A percentile compares a stretch with the other conserved stretches of the same genome.
Conservation (phyloP, 2,329 filamentous ascomycete genomes). For the Rhynchosporium secalis region DNA sequence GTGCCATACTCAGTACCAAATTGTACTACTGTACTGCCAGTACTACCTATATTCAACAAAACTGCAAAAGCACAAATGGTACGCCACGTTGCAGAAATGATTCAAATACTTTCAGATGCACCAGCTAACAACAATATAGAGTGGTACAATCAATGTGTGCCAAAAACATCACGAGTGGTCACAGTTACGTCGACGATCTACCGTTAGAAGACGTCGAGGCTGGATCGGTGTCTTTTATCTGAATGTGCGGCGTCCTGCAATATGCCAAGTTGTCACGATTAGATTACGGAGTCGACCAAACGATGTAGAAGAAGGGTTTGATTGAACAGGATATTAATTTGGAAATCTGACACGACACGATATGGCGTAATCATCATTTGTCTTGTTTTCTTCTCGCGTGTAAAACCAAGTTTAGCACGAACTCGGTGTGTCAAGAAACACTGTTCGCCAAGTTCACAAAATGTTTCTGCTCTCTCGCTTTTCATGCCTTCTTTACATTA, state of each 20-base stretch:
- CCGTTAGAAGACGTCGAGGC: not conserved
- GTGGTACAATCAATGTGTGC: constrained; percentile 21
- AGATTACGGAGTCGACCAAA: not conserved
- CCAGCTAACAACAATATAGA: constrained; percentile 1
- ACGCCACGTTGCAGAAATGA: not conserved
- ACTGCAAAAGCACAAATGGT: constrained; percentile 21
- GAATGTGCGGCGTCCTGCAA: not conserved
- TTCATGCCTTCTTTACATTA: not conserved
- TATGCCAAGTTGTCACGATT: not conserved
- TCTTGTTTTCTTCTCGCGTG: not conserved
- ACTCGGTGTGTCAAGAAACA: not conserved
- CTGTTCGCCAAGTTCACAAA: not conserved
- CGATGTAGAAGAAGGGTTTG: not conserved
- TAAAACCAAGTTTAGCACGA: constrained; percentile 9
- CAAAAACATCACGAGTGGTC: constrained; percentile 11
- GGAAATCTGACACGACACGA: constrained; percentile 1
- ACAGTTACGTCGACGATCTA: constrained; percentile 19
- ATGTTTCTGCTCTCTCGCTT: not conserved
- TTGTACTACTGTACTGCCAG: too few species aligned
- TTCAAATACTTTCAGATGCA: too few species aligned
- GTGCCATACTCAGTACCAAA: too few species aligned
- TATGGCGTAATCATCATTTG: not conserved
- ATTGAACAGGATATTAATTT: not conserved
- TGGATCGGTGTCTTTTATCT: not conserved
- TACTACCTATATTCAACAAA: too few species aligned